Evolutionary conservation across 345 rosid species (phyloP).

Genomic region (Citrus cavaleriei): DNA sequence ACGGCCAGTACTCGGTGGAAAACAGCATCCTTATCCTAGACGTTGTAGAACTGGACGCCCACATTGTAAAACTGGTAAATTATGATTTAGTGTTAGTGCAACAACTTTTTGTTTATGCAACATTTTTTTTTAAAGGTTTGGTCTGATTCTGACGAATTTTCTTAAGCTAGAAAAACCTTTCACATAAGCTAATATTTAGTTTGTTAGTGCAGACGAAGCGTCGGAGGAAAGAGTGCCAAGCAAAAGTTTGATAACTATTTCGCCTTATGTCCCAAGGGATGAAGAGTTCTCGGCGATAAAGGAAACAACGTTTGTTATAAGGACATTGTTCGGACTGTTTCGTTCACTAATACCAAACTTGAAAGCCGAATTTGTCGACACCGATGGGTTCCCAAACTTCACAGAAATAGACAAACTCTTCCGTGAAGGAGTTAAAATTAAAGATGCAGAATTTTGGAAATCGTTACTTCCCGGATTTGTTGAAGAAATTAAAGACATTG

Average conservation of each 20-base stretch:
- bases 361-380: not conserved
- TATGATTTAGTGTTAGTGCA: no score
- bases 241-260: no score
- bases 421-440: not conserved
- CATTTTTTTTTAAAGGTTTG: no score
- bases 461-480: not conserved
- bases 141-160: no score
- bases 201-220: not conserved
- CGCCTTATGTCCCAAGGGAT: not conserved
- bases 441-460: not conserved
- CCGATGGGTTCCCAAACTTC: not conserved
- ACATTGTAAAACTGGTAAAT: conserved; percentile 19
- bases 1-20: conserved; percentile 27
- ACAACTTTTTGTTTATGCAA: no score
- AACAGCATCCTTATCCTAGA: conserved; percentile 46
- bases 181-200: no score
- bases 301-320: not conserved
- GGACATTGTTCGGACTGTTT: no score
- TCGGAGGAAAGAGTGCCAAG: not conserved
- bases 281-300: not conserved
- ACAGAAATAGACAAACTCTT: not conserved
- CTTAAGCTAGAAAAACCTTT: no score
- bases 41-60: conserved; percentile 58
- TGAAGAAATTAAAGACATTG: not conserved
- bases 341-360: not conserved